phyloP scores from a whole-genome alignment of 305 asterid genomes.

The Rubia tinctorum region DNA sequence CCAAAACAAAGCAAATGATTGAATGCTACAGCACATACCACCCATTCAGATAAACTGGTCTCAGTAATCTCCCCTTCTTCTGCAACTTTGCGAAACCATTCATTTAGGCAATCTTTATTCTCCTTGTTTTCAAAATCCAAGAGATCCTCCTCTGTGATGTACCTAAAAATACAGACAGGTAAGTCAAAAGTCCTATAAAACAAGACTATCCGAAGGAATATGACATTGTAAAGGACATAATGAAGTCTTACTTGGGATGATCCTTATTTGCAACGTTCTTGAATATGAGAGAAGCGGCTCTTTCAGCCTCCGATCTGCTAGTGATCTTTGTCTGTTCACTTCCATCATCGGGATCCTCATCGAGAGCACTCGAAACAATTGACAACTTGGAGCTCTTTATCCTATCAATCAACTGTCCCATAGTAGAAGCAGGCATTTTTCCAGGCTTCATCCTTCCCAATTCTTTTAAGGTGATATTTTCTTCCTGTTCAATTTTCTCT shows the following conservation, averaged over 20 bases:
- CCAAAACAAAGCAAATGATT: background rate
- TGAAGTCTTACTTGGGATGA: constrained; percentile 41
- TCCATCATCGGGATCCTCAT: constrained; percentile 36
- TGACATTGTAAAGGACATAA: background rate
- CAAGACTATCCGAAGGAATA: background rate
- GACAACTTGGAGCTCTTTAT: constrained; percentile 47
- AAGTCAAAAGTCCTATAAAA: background rate
- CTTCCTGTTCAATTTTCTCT: constrained; percentile 9
- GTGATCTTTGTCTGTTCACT: constrained; percentile 39
- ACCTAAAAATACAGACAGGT: constrained; percentile 1
- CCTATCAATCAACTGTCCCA: constrained; percentile 60
- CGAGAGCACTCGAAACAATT: constrained; percentile 41
- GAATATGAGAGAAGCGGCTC: constrained; percentile 52
- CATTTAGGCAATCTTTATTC: constrained; percentile 10
- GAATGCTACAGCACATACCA: constrained; percentile 10
- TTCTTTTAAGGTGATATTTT: constrained; percentile 29
- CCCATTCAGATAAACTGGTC: constrained; percentile 14
- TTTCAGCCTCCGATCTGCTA: constrained; percentile 53
- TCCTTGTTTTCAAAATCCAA: constrained; percentile 11
- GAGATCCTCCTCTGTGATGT: constrained; percentile 16
- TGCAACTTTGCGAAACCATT: constrained; percentile 20
- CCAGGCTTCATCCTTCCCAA: constrained; percentile 54
- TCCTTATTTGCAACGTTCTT: constrained; percentile 46
- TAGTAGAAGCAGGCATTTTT: constrained; percentile 73
- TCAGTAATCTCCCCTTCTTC: constrained; percentile 12